phyloP scores from a whole-genome alignment of 2,329 filamentous ascomycete species.

The Aspergillus felis region DNA sequence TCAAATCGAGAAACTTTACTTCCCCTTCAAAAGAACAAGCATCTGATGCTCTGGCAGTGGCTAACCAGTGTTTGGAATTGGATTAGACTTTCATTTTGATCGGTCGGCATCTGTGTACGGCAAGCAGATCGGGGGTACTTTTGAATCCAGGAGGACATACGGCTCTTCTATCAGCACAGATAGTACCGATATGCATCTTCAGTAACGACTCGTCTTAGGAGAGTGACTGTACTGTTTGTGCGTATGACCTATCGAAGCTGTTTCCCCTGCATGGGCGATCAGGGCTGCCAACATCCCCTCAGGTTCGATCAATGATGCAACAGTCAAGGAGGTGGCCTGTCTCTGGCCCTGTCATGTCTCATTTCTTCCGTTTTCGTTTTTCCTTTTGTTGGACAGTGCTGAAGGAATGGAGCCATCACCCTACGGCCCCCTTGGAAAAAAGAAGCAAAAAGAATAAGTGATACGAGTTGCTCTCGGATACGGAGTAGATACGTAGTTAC shows the following conservation, averaged over 20 bases:
- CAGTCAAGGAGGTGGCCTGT: not conserved
- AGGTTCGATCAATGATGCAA: not conserved
- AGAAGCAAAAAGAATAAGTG: not conserved
- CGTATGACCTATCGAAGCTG: not conserved
- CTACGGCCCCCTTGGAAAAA: not conserved
- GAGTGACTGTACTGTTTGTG: not conserved
- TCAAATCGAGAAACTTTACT: not conserved
- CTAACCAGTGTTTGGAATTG: not conserved
- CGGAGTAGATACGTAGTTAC: not conserved
- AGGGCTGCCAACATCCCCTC: not conserved
- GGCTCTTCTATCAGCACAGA: not conserved
- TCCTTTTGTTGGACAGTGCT: not conserved
- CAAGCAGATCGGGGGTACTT: not conserved
- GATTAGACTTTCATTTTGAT: not conserved
- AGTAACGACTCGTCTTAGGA: not conserved
- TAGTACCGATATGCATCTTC: not conserved
- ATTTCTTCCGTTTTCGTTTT: slow-evolving; percentile 6
- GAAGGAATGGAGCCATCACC: not conserved
- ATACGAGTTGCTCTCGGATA: not conserved
- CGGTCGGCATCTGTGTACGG: not conserved
- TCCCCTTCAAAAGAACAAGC: not conserved
- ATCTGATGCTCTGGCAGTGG: not conserved
- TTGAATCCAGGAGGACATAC: not conserved
- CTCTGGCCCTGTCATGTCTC: not conserved
- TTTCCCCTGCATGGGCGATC: slow-evolving; percentile 1